Evolutionary conservation across 306 rosid genomes (phyloP).

Genomic region (Carpinus fangiana): DNA sequence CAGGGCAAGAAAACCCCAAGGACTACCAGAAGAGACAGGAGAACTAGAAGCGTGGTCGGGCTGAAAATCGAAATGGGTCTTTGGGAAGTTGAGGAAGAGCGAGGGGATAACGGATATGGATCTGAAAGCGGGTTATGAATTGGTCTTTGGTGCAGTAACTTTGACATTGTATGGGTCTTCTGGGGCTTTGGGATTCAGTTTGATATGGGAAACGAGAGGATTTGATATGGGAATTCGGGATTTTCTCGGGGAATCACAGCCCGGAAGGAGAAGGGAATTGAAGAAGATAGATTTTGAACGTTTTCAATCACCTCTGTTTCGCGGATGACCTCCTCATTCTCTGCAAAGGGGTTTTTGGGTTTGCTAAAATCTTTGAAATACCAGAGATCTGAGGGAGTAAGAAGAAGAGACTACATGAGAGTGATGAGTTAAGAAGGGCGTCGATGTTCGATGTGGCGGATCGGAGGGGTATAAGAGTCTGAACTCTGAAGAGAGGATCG

Average conservation of each 20-base stretch:
- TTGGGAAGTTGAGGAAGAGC: constrained; percentile 52
- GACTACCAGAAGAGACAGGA: constrained; percentile 55
- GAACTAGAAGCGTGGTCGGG: constrained; percentile 49
- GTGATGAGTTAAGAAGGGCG: too few relatives aligned
- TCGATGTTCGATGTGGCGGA: too few relatives aligned
- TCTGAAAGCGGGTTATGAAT: constrained; percentile 55
- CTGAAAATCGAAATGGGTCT: constrained; percentile 58
- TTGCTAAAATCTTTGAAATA: neutral
- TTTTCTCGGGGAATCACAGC: neutral
- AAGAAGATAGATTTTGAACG: neutral
- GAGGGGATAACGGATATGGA: constrained; percentile 42
- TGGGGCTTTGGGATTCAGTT: neutral
- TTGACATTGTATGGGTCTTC: constrained; percentile 42
- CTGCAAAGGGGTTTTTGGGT: neutral
- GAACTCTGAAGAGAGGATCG: too few relatives aligned
- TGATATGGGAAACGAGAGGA: neutral
- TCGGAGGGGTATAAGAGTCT: too few relatives aligned
- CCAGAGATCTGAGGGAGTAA: neutral
- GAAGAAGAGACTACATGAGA: neutral
- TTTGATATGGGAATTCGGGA: neutral
- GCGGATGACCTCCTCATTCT: too few relatives aligned
- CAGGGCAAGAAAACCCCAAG: constrained; percentile 74
- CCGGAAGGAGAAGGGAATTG: neutral
- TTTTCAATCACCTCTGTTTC: neutral
- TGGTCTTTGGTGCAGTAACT: constrained; percentile 71